Evolutionary conservation across 192 early-diverging fungal genomes (phyloP).

Genomic region (Coemansia sp.): DNA sequence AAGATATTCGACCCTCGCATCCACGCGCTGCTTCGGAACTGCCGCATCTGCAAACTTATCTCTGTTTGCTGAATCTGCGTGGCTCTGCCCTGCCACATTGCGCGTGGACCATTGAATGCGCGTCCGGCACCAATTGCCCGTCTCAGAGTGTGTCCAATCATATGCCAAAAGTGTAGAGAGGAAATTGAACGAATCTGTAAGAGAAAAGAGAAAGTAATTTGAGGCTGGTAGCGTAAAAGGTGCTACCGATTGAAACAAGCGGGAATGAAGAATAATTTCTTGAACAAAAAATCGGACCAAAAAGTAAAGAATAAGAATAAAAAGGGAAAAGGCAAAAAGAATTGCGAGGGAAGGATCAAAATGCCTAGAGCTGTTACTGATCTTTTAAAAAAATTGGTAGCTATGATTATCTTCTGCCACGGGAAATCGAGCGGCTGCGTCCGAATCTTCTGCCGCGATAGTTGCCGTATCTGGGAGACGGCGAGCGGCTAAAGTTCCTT

Average conservation of each 20-base stretch:
- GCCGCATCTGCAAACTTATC: background rate
- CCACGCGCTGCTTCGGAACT: background rate
- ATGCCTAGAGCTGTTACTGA: too few species aligned
- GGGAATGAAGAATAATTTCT: background rate
- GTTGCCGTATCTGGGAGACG: slow-evolving; percentile 32
- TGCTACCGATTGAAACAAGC: background rate
- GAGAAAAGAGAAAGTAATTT: too few species aligned
- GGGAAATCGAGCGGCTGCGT: slow-evolving; percentile 50
- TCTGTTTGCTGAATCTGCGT: background rate
- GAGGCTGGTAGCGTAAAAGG: background rate
- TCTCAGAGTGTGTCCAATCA: slow-evolving; percentile 7
- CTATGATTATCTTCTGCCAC: slow-evolving; percentile 24
- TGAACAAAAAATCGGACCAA: background rate
- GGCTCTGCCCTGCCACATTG: background rate
- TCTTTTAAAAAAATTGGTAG: too few species aligned
- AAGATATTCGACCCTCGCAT: background rate
- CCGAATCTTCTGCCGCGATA: slow-evolving; percentile 28
- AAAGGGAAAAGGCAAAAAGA: too few species aligned
- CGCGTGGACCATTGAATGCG: background rate
- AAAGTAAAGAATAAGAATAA: too few species aligned
- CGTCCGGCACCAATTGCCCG: background rate
- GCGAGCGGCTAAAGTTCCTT: slow-evolving; percentile 33
- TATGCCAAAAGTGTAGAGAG: background rate
- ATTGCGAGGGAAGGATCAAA: too few species aligned
- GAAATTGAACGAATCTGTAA: background rate